phyloP scores from a whole-genome alignment of 2,329 filamentous ascomycete species.

The Dactylellina cionopaga region DNA sequence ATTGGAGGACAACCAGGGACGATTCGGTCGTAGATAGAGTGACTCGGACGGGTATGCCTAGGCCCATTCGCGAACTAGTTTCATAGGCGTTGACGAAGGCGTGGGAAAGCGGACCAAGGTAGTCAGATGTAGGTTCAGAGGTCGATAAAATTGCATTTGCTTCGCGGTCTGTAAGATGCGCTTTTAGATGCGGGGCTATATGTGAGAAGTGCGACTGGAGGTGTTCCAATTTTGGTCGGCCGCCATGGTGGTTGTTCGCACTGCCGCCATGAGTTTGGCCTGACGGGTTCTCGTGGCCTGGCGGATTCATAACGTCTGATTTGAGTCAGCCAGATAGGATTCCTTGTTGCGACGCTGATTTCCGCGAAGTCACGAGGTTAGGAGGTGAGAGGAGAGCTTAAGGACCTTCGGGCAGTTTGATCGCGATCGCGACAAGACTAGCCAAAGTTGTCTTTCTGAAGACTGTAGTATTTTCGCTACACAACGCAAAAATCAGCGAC shows the following conservation, averaged over 20 bases:
- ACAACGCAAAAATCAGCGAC: too few relatives aligned
- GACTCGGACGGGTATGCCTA: constrained; percentile 55
- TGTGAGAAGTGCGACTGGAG: constrained; percentile 54
- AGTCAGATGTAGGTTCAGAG: constrained; percentile 41
- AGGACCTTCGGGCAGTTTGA: too few relatives aligned
- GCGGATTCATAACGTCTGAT: constrained; percentile 11
- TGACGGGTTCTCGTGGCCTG: constrained; percentile 9
- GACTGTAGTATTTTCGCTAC: background rate
- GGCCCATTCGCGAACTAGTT: constrained; percentile 56
- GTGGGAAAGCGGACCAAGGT: constrained; percentile 53
- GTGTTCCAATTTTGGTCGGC: constrained; percentile 37
- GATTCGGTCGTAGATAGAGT: constrained; percentile 54
- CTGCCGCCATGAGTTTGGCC: background rate
- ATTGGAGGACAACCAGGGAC: constrained; percentile 56
- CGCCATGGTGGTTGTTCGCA: constrained; percentile 17
- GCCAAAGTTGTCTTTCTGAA: too few relatives aligned
- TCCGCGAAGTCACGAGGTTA: background rate
- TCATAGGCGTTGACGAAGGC: constrained; percentile 57
- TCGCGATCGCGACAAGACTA: too few relatives aligned
- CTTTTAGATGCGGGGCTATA: constrained; percentile 53
- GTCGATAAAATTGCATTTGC: constrained; percentile 55
- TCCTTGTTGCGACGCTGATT: too few relatives aligned
- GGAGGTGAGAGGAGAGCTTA: background rate
- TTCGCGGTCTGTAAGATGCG: constrained; percentile 56
- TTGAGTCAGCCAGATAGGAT: background rate